Base-by-base conservation (phyloP, 2,329 filamentous ascomycete species). In the Plenodomus lindquistii region DNA sequence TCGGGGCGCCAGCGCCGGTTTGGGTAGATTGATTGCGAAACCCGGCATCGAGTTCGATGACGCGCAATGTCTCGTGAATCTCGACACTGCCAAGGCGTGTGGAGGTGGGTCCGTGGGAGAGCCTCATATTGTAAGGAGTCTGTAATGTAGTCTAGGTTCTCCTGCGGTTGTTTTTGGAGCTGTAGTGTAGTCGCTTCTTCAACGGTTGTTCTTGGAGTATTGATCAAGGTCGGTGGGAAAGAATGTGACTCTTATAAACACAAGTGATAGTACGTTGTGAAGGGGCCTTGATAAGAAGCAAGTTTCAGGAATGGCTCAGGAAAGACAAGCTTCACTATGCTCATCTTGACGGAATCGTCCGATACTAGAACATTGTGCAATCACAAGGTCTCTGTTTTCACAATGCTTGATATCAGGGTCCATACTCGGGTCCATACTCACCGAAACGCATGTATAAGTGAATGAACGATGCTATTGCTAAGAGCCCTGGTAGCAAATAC, bases 1-100 rank as follows among this genome's bases (percentile, higher is more conserved):
- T 17, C 1, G 22, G 15, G 18, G 17, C 16, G 10, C n/a, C 16
- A 8, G 24, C 20, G 15, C 41, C 29, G 15, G 29, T 2, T 10
- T 29, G 35, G 18, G 27, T 44, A 11, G 24, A 21, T 18, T 40
- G 44, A 2, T 16, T 18, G 6, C 37, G 20, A 27, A 42, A 37
- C 6, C 46, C 49, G 6, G 54, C 47, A 15, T 59, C 56, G 3
- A 59, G 44, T 35, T 53, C 54, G 20, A 35, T 44, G 20, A 59
- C 54, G 17, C 22, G 42, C 11, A 35, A 59, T 16, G 44, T 18
- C 1, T 49, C 45, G 35, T 52, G 49, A 17, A 59, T 31, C 4
- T 54, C 20, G 10, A 54, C 46, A 15, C 42, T 46, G n/a, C 56
- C 56, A 9, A 59, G 27, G 17, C 34, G 40, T n/a, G 40, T 24